Evolutionary conservation across 495 filamentous ascomycete genomes (phyloP).

Genomic region (Neurospora tetraspora): DNA sequence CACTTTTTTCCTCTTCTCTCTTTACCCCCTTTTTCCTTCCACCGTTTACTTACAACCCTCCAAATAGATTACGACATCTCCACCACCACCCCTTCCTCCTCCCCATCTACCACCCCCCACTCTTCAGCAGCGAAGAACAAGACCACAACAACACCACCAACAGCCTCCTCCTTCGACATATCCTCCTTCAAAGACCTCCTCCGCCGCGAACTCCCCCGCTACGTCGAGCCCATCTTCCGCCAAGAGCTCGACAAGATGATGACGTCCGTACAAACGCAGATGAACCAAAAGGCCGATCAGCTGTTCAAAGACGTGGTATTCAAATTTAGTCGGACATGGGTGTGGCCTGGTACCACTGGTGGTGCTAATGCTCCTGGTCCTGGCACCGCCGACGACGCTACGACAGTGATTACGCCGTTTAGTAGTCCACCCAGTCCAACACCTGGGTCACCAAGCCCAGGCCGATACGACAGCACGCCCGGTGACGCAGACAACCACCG

Average conservation of each 20-base stretch:
- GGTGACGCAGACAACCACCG: not conserved
- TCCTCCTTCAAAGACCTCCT: slow-evolving; percentile 8
- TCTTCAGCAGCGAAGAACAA: no score
- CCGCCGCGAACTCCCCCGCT: slow-evolving; percentile 9
- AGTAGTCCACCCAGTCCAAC: not conserved
- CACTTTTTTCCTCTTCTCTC: not conserved
- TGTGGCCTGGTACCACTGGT: not conserved
- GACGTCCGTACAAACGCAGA: slow-evolving; percentile 6
- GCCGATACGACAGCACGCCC: not conserved
- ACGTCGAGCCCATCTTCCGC: slow-evolving; percentile 11
- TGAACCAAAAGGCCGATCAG: slow-evolving; percentile 10
- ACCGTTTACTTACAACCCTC: not conserved
- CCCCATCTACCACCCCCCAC: no score
- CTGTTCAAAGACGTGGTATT: slow-evolving; percentile 10
- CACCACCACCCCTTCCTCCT: not conserved
- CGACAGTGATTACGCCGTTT: not conserved
- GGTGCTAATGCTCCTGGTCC: not conserved
- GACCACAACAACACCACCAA: not conserved
- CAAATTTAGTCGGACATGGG: slow-evolving; percentile 9
- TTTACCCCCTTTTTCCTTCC: not conserved
- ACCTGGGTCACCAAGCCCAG: not conserved
- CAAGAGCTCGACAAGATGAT: slow-evolving; percentile 16
- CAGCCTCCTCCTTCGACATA: not conserved
- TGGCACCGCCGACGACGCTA: not conserved
- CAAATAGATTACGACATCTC: not conserved